phyloP scores from a whole-genome alignment of 805 yeast species.

The Starmerella lactis-condensi region DNA sequence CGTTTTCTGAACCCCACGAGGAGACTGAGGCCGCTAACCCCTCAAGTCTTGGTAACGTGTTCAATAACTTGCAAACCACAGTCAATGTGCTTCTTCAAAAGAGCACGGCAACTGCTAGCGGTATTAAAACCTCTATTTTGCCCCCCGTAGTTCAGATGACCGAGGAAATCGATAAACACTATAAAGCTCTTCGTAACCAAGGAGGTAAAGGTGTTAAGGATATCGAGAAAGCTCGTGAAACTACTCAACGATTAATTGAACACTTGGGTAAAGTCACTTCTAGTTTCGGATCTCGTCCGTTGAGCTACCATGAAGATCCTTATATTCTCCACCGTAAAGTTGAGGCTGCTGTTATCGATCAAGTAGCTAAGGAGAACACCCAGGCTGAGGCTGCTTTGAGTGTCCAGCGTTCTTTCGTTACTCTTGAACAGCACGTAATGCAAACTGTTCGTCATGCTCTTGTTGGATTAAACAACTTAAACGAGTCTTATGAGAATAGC shows the following conservation, averaged over 20 bases:
- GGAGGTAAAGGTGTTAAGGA: constrained; percentile 25
- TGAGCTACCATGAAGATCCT: constrained; percentile 30
- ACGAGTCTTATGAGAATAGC: constrained; percentile 21
- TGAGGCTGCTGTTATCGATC: constrained; percentile 25
- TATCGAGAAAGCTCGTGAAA: constrained; percentile 22
- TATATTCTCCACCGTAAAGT: constrained; percentile 27
- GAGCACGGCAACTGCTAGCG: constrained; percentile 25
- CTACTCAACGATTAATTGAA: constrained; percentile 26
- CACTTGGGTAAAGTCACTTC: constrained; percentile 22
- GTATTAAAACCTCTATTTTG: constrained; percentile 23
- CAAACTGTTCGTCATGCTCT: constrained; percentile 27
- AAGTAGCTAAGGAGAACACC: constrained; percentile 30
- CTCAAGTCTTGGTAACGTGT: constrained; percentile 23
- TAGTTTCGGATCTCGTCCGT: constrained; percentile 21
- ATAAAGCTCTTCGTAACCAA: constrained; percentile 25
- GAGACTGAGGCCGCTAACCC: constrained; percentile 4
- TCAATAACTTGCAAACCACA: constrained; percentile 19
- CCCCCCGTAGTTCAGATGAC: constrained; percentile 29
- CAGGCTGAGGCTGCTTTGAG: constrained; percentile 29
- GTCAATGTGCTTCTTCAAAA: constrained; percentile 23
- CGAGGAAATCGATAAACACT: constrained; percentile 27
- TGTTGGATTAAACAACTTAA: constrained; percentile 19
- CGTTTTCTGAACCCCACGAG: constrained; percentile 15
- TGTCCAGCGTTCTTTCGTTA: constrained; percentile 26
- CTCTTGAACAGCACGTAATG: constrained; percentile 29